Conservation (phyloP, 148 eudicot species). For the Fallopia convolvulus region DNA sequence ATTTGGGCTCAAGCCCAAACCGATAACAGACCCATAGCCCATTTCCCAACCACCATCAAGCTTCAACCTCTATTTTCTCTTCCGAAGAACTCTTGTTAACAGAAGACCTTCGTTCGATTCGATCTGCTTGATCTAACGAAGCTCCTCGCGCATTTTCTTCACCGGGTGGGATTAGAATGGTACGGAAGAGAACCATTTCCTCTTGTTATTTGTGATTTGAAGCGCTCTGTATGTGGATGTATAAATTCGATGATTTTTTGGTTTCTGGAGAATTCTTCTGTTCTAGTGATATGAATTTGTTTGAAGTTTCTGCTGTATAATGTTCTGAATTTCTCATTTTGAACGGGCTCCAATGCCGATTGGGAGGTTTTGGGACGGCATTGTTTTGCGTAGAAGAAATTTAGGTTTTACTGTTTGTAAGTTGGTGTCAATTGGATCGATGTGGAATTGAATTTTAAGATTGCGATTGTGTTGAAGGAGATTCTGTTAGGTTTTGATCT, state of each 20-base stretch:
- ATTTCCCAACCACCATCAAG: background rate
- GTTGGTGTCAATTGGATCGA: background rate
- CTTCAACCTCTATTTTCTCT: background rate
- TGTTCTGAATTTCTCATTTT: background rate
- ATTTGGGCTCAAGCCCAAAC: background rate
- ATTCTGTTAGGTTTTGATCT: background rate
- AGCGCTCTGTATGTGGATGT: background rate
- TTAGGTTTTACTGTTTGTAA: background rate
- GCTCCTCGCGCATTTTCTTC: background rate
- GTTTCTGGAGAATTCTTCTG: background rate
- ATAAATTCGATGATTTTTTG: background rate
- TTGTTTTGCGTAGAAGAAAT: background rate
- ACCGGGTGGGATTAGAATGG: background rate
- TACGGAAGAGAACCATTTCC: background rate
- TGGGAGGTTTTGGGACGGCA: background rate
- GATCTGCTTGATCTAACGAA: background rate
- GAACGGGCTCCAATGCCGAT: background rate
- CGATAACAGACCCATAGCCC: background rate
- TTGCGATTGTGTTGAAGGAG: background rate
- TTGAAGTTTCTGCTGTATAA: background rate
- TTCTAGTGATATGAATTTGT: background rate
- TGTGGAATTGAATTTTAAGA: background rate
- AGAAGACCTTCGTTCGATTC: background rate
- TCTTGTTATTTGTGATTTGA: background rate
- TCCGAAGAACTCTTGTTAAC: background rate